Base-by-base conservation (phyloP, 1,284 basidiomycete species). In the Flammula alnicola region DNA sequence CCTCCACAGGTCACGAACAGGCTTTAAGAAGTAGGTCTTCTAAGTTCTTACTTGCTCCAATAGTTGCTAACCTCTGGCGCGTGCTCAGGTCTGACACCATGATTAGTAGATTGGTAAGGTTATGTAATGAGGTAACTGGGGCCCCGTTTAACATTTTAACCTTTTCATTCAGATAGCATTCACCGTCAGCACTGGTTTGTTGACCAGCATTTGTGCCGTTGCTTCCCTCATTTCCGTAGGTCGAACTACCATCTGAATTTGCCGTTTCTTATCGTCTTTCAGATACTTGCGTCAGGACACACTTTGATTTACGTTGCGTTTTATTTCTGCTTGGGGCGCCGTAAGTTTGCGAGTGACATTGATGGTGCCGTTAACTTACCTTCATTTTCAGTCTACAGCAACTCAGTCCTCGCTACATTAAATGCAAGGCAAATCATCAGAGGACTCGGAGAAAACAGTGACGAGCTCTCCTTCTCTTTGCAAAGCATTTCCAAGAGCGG, bases 261-360 rank as follows among this genome's bases (percentile, higher is more conserved):
- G 8, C 14, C n/a, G 10, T 9, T 22, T 27, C 22, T 14, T 16
- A 39, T 37, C 27, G n/a, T 23, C 29, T 30, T 48, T 19, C 47
- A 80, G 79, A 80, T 81, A 52, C 56, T 78, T 9, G 63, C 71
- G 3, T 73, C 73, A 61, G 76, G 74, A 4, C 60, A 72, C 37
- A 78, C 77, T 3, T 68, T 81, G 54, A 75, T 82, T 47, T 82
- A 82, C 62, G 80, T 80, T 20, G 72, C 76, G 32, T 82, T 82
- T 63, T 82, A 78, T 63, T 82, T 81, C 68, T 74, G 74, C 49
- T 65, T 81, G 29, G 80, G 81, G 52, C 72, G 79, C 56, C 58
- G 79, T 80, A 56, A 52, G 68, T 67, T 25, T 31, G n/a, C 32
- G 46, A 8, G 23, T 26, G 33, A 32, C 11, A 38, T 30, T 53